phyloP scores from a whole-genome alignment of 331 rosid genomes.

The Quercus lobata region DNA sequence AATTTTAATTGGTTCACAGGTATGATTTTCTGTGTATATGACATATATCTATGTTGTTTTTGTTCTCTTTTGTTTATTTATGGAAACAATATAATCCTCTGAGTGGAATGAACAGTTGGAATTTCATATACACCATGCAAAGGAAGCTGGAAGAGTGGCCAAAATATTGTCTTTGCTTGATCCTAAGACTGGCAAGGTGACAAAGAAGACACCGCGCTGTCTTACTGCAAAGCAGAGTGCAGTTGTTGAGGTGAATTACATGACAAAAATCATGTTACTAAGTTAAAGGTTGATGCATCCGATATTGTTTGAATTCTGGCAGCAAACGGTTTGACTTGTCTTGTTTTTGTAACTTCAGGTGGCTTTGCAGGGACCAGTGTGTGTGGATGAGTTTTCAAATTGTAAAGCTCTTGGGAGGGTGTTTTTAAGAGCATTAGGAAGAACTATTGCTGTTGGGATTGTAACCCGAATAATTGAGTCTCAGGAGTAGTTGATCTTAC shows the following conservation, averaged over 20 bases:
- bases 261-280: not conserved
- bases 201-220: slow-evolving; percentile 81
- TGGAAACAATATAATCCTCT: not conserved
- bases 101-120: slow-evolving; percentile 62
- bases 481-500: not conserved
- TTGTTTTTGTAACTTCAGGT: slow-evolving; percentile 45
- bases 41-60: not conserved
- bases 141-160: slow-evolving; percentile 78
- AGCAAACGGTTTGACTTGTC: not conserved
- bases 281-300: not conserved
- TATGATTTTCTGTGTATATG: slow-evolving; percentile 17
- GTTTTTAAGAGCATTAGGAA: slow-evolving; percentile 52
- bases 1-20: slow-evolving; percentile 85
- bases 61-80: not conserved
- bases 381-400: slow-evolving; percentile 66
- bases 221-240: slow-evolving; percentile 88
- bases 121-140: slow-evolving; percentile 83
- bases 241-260: slow-evolving; percentile 67
- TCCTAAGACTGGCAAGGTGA: slow-evolving; percentile 82
- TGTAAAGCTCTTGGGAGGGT: slow-evolving; percentile 87
- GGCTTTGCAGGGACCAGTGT: slow-evolving; percentile 59
- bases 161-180: slow-evolving; percentile 69
- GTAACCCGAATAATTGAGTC: slow-evolving; percentile 42
- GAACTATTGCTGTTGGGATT: slow-evolving; percentile 56
- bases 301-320: not conserved